A percentile compares a stretch with the other conserved stretches of the same genome.
Evolutionary conservation across 129 eudicot genomes (phyloP).

Genomic region (Pittosporum tobira): DNA sequence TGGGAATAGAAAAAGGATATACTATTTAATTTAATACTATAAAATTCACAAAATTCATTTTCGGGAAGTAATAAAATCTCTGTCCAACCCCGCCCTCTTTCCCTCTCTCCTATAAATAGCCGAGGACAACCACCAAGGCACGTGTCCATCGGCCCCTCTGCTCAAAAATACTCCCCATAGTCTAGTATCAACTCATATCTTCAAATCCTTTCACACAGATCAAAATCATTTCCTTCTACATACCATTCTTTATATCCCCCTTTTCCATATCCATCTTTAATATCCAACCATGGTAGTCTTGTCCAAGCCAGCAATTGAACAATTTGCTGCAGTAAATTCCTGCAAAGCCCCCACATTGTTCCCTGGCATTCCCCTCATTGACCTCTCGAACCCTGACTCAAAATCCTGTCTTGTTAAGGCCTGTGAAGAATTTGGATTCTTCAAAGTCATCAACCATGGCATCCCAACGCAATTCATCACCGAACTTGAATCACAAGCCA

Average conservation of each 20-base stretch:
- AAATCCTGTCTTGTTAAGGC: conserved; percentile 60
- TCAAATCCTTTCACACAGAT: neutral
- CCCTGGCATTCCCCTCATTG: conserved; percentile 56
- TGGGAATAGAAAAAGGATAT: too few species aligned
- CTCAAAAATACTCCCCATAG: too few species aligned
- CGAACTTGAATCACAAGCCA: conserved; percentile 54
- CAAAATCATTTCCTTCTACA: neutral
- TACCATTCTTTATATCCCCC: neutral
- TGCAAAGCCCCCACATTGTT: conserved; percentile 26
- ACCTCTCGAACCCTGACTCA: conserved; percentile 71
- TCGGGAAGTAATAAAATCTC: neutral
- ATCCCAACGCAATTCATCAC: conserved; percentile 41
- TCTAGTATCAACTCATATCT: conserved; percentile 6
- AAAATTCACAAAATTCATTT: too few species aligned
- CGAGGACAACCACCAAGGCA: conserved; percentile 16
- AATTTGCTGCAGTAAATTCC: conserved; percentile 23
- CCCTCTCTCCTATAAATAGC: conserved; percentile 17
- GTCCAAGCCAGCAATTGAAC: conserved; percentile 50
- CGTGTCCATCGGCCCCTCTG: conserved; percentile 17
- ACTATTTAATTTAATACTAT: too few species aligned
- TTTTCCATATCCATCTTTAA: neutral
- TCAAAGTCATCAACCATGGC: conserved; percentile 70
- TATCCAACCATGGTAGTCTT: conserved; percentile 42
- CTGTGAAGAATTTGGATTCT: conserved; percentile 74
- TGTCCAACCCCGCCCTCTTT: neutral